These are phyloP conservation scores for Albophoma yamanashiensis DNA, from an alignment of 2,329 filamentous ascomycete species.

Conservation along the genomic window DNA sequence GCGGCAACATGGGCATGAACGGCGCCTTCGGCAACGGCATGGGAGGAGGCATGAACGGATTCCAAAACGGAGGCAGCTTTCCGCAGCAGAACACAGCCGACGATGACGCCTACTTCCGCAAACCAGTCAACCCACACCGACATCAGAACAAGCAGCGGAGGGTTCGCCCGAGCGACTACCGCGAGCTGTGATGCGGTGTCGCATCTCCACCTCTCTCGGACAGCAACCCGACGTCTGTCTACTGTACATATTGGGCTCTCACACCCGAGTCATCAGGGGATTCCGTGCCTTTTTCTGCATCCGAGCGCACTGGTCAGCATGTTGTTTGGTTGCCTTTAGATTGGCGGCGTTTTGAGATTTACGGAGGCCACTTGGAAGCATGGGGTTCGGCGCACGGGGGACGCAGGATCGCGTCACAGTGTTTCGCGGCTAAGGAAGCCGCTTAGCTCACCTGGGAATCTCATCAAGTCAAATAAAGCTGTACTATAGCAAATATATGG, in stretches of 20 bases:
- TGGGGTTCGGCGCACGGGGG: not conserved
- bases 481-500: not conserved
- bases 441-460: too few relatives aligned
- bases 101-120: conserved; percentile 88
- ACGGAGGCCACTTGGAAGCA: not conserved
- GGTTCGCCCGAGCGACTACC: conserved; percentile 81
- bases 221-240: not conserved
- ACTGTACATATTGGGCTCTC: not conserved
- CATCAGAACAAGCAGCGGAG: conserved; percentile 73
- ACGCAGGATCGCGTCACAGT: not conserved
- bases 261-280: not conserved
- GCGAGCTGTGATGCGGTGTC: conserved; percentile 62
- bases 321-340: not conserved
- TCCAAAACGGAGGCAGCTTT: conserved; percentile 27
- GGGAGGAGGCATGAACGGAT: conserved; percentile 20
- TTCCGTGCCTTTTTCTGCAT: not conserved
- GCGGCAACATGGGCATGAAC: conserved; percentile 13
- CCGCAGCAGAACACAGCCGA: conserved; percentile 49
- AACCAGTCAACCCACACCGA: conserved; percentile 89
- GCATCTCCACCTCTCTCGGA: not conserved
- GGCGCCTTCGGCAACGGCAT: conserved; percentile 10
- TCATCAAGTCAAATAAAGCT: not conserved
- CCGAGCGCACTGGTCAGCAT: not conserved
- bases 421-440: not conserved
- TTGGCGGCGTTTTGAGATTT: not conserved